A percentile compares a stretch with the other conserved stretches of the same genome.
Conservation (phyloP, 164 flowering plant genomes). For the Euptelea pleiosperma region DNA sequence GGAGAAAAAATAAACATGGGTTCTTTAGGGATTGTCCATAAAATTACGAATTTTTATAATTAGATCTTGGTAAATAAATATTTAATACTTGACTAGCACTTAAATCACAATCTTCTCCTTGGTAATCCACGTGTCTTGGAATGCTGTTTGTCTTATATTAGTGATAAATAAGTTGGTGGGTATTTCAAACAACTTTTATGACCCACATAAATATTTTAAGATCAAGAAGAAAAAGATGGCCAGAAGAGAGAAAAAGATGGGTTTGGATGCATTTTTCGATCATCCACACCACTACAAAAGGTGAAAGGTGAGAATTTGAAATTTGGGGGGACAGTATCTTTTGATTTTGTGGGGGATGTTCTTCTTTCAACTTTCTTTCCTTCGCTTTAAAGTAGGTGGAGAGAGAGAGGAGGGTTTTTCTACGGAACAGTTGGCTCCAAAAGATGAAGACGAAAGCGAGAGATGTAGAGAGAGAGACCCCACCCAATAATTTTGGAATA, state of each 20-base stretch:
- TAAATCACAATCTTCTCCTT: too few species aligned
- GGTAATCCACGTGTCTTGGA: too few species aligned
- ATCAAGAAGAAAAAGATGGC: too few species aligned
- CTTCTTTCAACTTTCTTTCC: not conserved
- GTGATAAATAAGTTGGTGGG: slow-evolving; percentile 7
- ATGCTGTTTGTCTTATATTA: too few species aligned
- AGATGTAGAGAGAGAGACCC: slow-evolving; percentile 4
- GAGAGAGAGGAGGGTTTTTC: not conserved
- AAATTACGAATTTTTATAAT: too few species aligned
- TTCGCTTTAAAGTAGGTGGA: slow-evolving; percentile 1
- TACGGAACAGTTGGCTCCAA: slow-evolving; percentile 5
- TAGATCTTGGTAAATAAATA: too few species aligned
- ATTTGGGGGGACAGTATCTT: slow-evolving; percentile 3
- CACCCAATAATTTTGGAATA: slow-evolving; percentile 25
- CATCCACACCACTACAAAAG: too few species aligned
- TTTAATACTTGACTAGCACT: too few species aligned
- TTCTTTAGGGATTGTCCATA: too few species aligned
- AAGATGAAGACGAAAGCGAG: not conserved
- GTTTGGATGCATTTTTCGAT: too few species aligned
- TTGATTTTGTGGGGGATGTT: slow-evolving; percentile 22
- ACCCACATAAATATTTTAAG: not conserved
- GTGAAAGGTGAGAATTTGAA: not conserved
- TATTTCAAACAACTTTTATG: slow-evolving; percentile 4
- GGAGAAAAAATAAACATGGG: too few species aligned
- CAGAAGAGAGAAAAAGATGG: too few species aligned